These are phyloP conservation scores for Leishmania braziliensis DNA, from an alignment of 208 protist genomes.

Conservation along the genomic window DNA sequence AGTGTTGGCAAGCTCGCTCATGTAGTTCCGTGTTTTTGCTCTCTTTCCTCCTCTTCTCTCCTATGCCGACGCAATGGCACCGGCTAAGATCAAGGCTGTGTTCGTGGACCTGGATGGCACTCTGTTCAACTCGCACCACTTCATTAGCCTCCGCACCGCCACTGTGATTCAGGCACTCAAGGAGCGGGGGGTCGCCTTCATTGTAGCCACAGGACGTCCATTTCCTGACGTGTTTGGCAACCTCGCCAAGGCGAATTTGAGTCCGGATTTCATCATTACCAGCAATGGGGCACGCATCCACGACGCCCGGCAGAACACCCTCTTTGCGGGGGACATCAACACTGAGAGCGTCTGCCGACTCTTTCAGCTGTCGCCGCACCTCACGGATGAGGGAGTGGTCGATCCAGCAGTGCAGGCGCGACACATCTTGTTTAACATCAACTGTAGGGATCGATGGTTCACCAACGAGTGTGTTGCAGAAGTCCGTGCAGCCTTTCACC, in stretches of 20 bases:
- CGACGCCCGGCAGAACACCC: slow-evolving; percentile 33
- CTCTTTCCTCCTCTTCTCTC: background rate
- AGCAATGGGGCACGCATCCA: slow-evolving; percentile 73
- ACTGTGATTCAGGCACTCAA: slow-evolving; percentile 36
- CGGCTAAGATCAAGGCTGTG: slow-evolving; percentile 17
- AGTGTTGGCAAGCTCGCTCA: background rate
- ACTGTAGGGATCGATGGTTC: slow-evolving; percentile 52
- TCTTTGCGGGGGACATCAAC: slow-evolving; percentile 49
- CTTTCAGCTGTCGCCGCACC: slow-evolving; percentile 37
- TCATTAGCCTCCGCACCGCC: slow-evolving; percentile 34
- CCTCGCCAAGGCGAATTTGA: slow-evolving; percentile 38
- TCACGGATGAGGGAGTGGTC: slow-evolving; percentile 14
- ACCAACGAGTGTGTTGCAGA: slow-evolving; percentile 38
- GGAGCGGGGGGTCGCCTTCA: slow-evolving; percentile 29
- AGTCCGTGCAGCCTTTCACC: slow-evolving; percentile 44
- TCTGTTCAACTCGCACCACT: slow-evolving; percentile 43
- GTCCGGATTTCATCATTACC: slow-evolving; percentile 72
- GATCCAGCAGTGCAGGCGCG: slow-evolving; percentile 10
- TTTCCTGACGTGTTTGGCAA: slow-evolving; percentile 67
- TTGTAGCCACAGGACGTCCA: slow-evolving; percentile 71
- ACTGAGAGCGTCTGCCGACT: slow-evolving; percentile 43
- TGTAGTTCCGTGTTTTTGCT: background rate
- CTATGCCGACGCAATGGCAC: background rate
- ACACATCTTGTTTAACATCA: slow-evolving; percentile 49
- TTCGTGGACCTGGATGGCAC: slow-evolving; percentile 75